phyloP scores from a whole-genome alignment of 306 rosid genomes.

The Corylus avellana region DNA sequence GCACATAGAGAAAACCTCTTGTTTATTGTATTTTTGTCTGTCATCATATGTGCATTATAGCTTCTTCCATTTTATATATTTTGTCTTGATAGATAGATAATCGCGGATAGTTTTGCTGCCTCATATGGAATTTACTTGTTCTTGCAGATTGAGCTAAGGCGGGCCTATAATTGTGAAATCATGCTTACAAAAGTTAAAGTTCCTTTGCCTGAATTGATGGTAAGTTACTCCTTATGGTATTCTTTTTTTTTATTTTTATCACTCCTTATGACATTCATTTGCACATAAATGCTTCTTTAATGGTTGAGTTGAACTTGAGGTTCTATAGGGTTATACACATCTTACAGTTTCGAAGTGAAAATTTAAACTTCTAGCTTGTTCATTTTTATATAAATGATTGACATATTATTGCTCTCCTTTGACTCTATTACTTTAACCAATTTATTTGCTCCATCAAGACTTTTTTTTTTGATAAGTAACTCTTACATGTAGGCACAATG shows the following conservation, averaged over 20 bases:
- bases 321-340: not conserved
- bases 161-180: slow-evolving; percentile 97
- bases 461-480: no score
- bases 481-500: not conserved
- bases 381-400: not conserved
- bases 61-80: not conserved
- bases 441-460: not conserved
- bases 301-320: slow-evolving; percentile 28
- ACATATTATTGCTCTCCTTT: not conserved
- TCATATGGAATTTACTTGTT: slow-evolving; percentile 20
- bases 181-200: slow-evolving; percentile 97
- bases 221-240: slow-evolving; percentile 42
- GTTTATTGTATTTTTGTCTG: not conserved
- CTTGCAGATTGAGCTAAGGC: slow-evolving; percentile 92
- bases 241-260: not conserved
- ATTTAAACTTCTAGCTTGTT: not conserved
- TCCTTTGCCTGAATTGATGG: slow-evolving; percentile 92
- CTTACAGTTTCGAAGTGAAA: not conserved
- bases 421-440: not conserved
- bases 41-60: not conserved
- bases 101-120: not conserved
- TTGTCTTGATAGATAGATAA: not conserved
- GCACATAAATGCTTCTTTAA: slow-evolving; percentile 15
- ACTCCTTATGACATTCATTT: slow-evolving; percentile 15
- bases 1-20: not conserved